A percentile compares a stretch with the other conserved stretches of the same genome.
Evolutionary conservation across 2,329 filamentous ascomycete species (phyloP).

Genomic region (Verticillium albo-atrum): DNA sequence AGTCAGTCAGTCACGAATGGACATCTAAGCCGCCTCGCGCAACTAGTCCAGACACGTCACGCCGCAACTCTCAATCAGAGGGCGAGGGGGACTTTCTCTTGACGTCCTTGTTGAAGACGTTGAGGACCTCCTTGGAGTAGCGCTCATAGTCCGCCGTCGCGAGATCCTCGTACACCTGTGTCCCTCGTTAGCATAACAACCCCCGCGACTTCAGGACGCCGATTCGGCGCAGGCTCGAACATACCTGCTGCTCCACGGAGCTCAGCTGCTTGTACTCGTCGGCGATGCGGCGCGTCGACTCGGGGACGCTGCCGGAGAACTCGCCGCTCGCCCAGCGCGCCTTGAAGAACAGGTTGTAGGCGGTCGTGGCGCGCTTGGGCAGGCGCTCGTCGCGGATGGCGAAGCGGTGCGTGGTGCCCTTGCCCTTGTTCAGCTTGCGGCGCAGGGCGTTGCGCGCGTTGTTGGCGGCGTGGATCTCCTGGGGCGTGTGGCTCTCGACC

Average conservation of each 20-base stretch:
- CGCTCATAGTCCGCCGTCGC: slow-evolving; percentile 20
- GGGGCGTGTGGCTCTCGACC: slow-evolving; percentile 37
- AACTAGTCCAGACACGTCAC: not conserved
- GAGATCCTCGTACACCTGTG: slow-evolving; percentile 29
- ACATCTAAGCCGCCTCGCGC: not conserved
- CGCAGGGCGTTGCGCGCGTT: slow-evolving; percentile 37
- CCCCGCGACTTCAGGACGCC: not conserved
- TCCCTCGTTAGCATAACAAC: not conserved
- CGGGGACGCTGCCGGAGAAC: slow-evolving; percentile 9
- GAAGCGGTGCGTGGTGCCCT: not conserved
- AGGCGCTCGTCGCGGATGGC: slow-evolving; percentile 41
- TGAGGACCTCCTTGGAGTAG: slow-evolving; percentile 23
- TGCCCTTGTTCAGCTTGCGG: slow-evolving; percentile 23
- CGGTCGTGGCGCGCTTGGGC: slow-evolving; percentile 31
- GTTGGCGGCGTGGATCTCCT: slow-evolving; percentile 41
- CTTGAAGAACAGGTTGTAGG: slow-evolving; percentile 33
- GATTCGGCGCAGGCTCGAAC: not conserved
- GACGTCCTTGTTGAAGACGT: slow-evolving; percentile 13
- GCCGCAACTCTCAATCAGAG: not conserved
- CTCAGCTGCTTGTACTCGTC: slow-evolving; percentile 39
- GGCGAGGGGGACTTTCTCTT: not conserved
- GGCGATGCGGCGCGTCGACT: slow-evolving; percentile 18
- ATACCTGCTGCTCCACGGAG: slow-evolving; percentile 35
- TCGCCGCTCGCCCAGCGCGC: slow-evolving; percentile 28
- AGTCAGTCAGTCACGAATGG: too few relatives aligned